These are phyloP conservation scores for Azolla pinnata DNA, from an alignment of 75 land plant genomes.

Conservation along the genomic window DNA sequence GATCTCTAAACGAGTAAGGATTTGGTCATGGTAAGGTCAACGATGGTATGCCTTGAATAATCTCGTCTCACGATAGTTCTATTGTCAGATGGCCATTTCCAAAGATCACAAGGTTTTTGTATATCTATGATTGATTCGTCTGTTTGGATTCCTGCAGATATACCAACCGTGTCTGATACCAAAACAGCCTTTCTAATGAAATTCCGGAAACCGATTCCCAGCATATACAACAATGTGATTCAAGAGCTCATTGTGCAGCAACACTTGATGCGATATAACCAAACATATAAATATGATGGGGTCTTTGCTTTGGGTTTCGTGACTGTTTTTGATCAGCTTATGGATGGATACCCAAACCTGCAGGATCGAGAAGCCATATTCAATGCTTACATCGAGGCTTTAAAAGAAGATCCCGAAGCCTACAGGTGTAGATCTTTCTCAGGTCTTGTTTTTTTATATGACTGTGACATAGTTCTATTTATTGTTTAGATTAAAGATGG, in stretches of 20 bases:
- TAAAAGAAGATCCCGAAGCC: constrained; percentile 77
- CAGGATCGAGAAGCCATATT: constrained; percentile 79
- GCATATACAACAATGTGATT: constrained; percentile 79
- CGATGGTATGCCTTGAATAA: too few relatives aligned
- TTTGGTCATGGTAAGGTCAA: too few relatives aligned
- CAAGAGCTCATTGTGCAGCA: constrained; percentile 95
- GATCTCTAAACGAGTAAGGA: too few relatives aligned
- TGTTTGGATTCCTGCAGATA: too few relatives aligned
- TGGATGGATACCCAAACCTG: constrained; percentile 92
- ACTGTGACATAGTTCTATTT: too few relatives aligned
- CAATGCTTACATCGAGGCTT: constrained; percentile 63
- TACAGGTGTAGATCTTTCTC: constrained; percentile 46
- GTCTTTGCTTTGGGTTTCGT: constrained; percentile 98
- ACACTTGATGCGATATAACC: constrained; percentile 87
- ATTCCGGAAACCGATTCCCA: constrained; percentile 84
- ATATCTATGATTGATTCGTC: too few relatives aligned
- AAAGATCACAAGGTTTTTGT: too few relatives aligned
- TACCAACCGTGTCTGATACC: constrained; percentile 85
- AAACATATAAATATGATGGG: constrained; percentile 74
- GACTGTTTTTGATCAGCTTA: constrained; percentile 89
- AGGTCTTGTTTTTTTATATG: background rate
- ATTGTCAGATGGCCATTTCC: too few relatives aligned
- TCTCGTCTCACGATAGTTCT: too few relatives aligned
- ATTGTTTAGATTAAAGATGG: too few relatives aligned
- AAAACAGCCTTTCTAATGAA: constrained; percentile 63